Evolutionary conservation across 2,329 filamentous ascomycete genomes (phyloP).

Genomic region (Magnaporthiopsis poae): DNA sequence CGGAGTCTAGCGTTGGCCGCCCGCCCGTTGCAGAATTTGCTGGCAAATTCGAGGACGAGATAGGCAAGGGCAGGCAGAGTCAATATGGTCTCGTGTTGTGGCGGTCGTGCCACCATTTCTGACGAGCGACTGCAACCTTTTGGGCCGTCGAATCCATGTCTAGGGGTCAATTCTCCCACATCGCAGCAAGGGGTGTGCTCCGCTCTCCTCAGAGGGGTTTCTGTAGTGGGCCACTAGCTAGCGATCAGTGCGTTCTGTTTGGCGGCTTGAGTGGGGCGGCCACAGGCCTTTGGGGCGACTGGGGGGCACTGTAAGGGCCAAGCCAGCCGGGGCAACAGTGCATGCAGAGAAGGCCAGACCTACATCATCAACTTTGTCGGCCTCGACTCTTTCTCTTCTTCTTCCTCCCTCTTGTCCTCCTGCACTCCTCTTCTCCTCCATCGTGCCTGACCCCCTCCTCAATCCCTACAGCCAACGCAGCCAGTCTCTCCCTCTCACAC

Average conservation of each 20-base stretch:
- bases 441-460: constrained; percentile 6
- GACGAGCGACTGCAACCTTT: constrained; percentile 3
- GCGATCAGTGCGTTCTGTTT: constrained; percentile 4
- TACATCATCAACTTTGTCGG: constrained; percentile 12
- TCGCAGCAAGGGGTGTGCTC: not conserved
- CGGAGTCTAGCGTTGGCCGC: not conserved
- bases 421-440: constrained; percentile 2
- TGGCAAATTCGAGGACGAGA: not conserved
- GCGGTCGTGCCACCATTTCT: constrained; percentile 2
- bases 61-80: not conserved
- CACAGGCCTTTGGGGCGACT: not conserved
- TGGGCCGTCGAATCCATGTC: constrained; percentile 5
- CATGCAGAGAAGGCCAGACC: constrained; percentile 8
- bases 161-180: constrained; percentile 7
- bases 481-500: constrained; percentile 8
- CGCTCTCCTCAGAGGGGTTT: not conserved
- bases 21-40: too few species aligned
- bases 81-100: constrained; percentile 1
- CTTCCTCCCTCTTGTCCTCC: constrained; percentile 6
- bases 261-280: not conserved
- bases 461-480: constrained; percentile 1
- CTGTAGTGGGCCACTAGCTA: constrained; percentile 4
- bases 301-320: not conserved
- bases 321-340: constrained; percentile 13
- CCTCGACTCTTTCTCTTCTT: constrained; percentile 7